Evolutionary conservation across 352 stramenopile species (phyloP), one percentile per base, ranked within the genome.

Genomic region (Aphanomyces invadans): DNA sequence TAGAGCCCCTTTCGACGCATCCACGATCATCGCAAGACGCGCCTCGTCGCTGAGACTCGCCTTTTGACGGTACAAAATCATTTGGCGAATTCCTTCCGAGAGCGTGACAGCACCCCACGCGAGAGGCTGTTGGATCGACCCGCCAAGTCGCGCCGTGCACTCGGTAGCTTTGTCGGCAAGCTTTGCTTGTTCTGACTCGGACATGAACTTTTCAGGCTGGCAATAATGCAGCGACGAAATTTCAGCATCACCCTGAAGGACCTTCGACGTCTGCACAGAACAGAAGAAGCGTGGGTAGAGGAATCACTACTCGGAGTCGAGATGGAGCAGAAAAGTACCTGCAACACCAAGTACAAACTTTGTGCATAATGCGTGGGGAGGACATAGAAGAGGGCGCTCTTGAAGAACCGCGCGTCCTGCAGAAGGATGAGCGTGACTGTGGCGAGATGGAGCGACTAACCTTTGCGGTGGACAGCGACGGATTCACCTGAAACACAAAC

Each of bases 51-150:
- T 74, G 48, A 90, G 76, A 1, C 76, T 80, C 7, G 62, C 45
- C 29, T 80, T 78, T 61, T 90, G 83, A 19, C 83, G 73, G 48
- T 81, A 90, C 2, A 90, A 53, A 4, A 78, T 79, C 76, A 92
- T 85, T 26, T 74, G 73, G 19, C 77, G 80, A 12, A 33, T 46
- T 2, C 76, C 76, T 62, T 88, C 80, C 7, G 49, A 56, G 1
- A 92, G 52, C 1, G 76, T 59, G 0, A 87, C 76, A 0, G 70
- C 74, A 4, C 81, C 83, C 81, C 83, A 92, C 2, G 77, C 80
- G 0, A 63, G 29, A 10, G 29, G 25, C 55, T 63, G 33, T 10
- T 11, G 79, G 70, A 32, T 90, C 80, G 0, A 71, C 36, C 36
- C 36, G 33, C 81, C 83, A 1, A 90, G 66, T 7, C 83, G 77